phyloP scores from a whole-genome alignment of 2,329 filamentous ascomycete species.

The Aureobasidium sp. region DNA sequence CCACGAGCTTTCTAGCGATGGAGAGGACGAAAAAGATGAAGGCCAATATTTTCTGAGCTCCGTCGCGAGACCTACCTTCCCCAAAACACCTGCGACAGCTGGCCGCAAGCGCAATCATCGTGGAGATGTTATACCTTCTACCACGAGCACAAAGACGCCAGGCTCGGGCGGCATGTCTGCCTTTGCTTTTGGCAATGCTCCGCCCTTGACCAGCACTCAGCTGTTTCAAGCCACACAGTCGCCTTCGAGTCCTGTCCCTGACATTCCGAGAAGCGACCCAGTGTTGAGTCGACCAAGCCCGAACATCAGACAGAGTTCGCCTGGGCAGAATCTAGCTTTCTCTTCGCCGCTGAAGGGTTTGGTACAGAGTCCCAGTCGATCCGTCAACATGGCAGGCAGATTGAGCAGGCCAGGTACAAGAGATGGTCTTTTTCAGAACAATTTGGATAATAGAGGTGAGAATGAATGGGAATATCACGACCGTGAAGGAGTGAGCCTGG shows the following conservation, averaged over 20 bases:
- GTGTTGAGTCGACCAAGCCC: slow-evolving; percentile 38
- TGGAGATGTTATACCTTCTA: slow-evolving; percentile 33
- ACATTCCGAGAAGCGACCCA: slow-evolving; percentile 32
- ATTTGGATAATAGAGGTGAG: neutral
- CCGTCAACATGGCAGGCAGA: neutral
- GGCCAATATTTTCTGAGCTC: slow-evolving; percentile 15
- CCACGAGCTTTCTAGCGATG: slow-evolving; percentile 20
- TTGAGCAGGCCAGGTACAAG: slow-evolving; percentile 5
- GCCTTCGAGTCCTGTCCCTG: slow-evolving; percentile 34
- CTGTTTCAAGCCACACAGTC: slow-evolving; percentile 38
- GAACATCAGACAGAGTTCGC: slow-evolving; percentile 27
- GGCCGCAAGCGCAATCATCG: slow-evolving; percentile 31
- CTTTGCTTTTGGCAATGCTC: slow-evolving; percentile 26
- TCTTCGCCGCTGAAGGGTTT: slow-evolving; percentile 13
- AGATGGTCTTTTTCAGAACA: slow-evolving; percentile 14
- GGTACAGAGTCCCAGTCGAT: slow-evolving; percentile 19
- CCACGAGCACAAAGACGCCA: slow-evolving; percentile 34
- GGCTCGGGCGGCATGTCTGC: slow-evolving; percentile 23
- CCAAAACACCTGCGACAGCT: slow-evolving; percentile 35
- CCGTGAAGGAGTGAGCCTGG: slow-evolving; percentile 10
- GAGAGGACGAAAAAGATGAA: slow-evolving; percentile 15
- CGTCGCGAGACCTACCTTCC: slow-evolving; percentile 22
- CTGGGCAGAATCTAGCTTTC: slow-evolving; percentile 20
- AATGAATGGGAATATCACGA: slow-evolving; percentile 13
- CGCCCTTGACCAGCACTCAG: slow-evolving; percentile 37